Evolutionary conservation across 1,284 basidiomycete species (phyloP), one percentile per base, ranked within the genome.

Genomic region (Gomphus bonarii): DNA sequence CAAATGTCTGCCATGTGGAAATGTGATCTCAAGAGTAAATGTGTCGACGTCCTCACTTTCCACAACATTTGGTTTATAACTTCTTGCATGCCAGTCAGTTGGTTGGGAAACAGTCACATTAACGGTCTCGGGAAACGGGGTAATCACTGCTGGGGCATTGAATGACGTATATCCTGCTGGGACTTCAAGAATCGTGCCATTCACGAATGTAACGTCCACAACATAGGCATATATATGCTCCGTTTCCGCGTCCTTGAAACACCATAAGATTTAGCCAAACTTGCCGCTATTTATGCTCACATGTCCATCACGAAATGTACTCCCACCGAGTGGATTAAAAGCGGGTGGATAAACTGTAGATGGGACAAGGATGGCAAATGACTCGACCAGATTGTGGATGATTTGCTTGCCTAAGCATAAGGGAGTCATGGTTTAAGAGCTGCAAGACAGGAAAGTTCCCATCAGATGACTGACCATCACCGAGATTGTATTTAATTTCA

Each of bases 331-430:
- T 18, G 33, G 12, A 11, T 6, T 14, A 22, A 22, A 44, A 9
- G 30, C 11, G 18, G 53, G 53, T 20, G 53, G 53, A 18, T 54
- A 54, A 36, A 14, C 44, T 10, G 53, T 54, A 20, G 53, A 33
- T 16, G 53, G 53, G 16, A 54, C 43, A 20, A 54, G 16, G 42
- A 54, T 20, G n/a, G 53, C 53, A 47, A 54, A 54, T 22, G 42
- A 16, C n/a, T 44, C 25, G 16, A 51, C 9, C 7, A 50, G 28
- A 11, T 50, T 28, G 11, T 50, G 22, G 11, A 28, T 22, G 20
- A 44, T 30, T 3, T 18, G 16, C 20, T 50, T 33, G 16, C 48
- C 48, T 50, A 18, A 10, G 30, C 48, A 50, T 31, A 40, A 40
- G 25, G 20, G 4, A 16, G 20, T 20, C 43, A 44, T 47, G 10